A percentile compares a stretch with the other conserved stretches of the same genome.
Evolutionary conservation across 176 grass and related monocot species (phyloP).

Genomic region (sorghum (Sorghum bicolor)): DNA sequence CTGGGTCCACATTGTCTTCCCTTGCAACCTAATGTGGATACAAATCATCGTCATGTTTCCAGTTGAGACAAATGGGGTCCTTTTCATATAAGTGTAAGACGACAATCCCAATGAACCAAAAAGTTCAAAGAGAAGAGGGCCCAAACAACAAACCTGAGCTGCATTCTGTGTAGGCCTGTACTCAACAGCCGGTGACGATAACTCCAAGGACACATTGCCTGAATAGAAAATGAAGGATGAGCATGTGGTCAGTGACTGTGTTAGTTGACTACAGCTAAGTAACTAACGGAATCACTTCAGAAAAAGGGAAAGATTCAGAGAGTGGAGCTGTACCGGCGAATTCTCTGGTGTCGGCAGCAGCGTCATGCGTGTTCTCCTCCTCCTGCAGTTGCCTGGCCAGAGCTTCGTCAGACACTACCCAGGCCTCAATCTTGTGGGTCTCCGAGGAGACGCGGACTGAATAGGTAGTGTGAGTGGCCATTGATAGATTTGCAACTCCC

Average conservation of each 20-base stretch:
- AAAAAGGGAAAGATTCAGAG: slow-evolving; percentile 21
- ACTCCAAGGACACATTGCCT: slow-evolving; percentile 47
- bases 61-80: slow-evolving; percentile 16
- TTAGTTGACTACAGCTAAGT: slow-evolving; percentile 36
- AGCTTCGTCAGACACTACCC: slow-evolving; percentile 60
- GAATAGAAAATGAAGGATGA: slow-evolving; percentile 12
- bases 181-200: slow-evolving; percentile 38
- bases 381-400: slow-evolving; percentile 71
- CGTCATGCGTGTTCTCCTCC: slow-evolving; percentile 50
- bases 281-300: slow-evolving; percentile 32
- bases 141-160: slow-evolving; percentile 48
- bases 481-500: neutral
- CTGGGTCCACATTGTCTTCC: slow-evolving; percentile 65
- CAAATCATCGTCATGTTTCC: neutral
- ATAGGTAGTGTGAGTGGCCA: slow-evolving; percentile 37
- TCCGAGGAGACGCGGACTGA: slow-evolving; percentile 41
- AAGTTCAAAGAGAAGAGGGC: slow-evolving; percentile 10
- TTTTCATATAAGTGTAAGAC: neutral
- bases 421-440: slow-evolving; percentile 44
- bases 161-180: slow-evolving; percentile 41
- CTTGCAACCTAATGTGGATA: slow-evolving; percentile 36
- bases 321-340: slow-evolving; percentile 43
- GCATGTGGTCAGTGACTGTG: slow-evolving; percentile 31
- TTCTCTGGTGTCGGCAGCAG: slow-evolving; percentile 35
- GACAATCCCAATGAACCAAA: slow-evolving; percentile 7